phyloP scores from a whole-genome alignment of 139 green algal species.

The Mychonastes homosphaera region DNA sequence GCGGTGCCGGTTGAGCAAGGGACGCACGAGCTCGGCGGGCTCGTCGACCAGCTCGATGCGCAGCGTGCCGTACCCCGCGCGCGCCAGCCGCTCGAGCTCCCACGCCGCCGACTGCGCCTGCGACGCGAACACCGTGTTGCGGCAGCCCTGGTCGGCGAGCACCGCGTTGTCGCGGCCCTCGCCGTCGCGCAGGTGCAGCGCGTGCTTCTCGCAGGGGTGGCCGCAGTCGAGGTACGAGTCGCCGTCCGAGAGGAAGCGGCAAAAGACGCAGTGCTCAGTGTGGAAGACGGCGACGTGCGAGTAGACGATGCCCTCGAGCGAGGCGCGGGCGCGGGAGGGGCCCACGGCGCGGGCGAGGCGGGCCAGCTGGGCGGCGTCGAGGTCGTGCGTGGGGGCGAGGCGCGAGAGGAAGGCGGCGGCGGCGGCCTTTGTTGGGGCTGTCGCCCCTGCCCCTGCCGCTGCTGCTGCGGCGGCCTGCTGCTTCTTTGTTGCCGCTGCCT shows the following conservation, averaged over 20 bases:
- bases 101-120: conserved; percentile 36
- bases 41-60: conserved; percentile 79
- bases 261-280: conserved; percentile 81
- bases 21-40: conserved; percentile 32
- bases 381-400: conserved; percentile 64
- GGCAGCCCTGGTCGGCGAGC: conserved; percentile 71
- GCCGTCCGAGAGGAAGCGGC: conserved; percentile 61
- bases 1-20: conserved; percentile 55
- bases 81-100: conserved; percentile 25
- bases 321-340: neutral
- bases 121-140: conserved; percentile 84
- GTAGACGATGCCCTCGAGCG: conserved; percentile 64
- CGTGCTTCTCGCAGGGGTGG: conserved; percentile 69
- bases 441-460: too few relatives aligned
- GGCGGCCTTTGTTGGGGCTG: too few relatives aligned
- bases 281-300: conserved; percentile 84
- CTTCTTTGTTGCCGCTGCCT: neutral
- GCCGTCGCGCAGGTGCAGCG: conserved; percentile 57
- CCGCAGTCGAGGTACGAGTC: conserved; percentile 68
- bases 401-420: conserved; percentile 24
- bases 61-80: conserved; percentile 29
- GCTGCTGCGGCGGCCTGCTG: too few relatives aligned
- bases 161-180: conserved; percentile 68
- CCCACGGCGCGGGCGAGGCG: neutral
- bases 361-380: conserved; percentile 40